Conservation (phyloP, 305 asterid species). For the Fraxinus platypoda region DNA sequence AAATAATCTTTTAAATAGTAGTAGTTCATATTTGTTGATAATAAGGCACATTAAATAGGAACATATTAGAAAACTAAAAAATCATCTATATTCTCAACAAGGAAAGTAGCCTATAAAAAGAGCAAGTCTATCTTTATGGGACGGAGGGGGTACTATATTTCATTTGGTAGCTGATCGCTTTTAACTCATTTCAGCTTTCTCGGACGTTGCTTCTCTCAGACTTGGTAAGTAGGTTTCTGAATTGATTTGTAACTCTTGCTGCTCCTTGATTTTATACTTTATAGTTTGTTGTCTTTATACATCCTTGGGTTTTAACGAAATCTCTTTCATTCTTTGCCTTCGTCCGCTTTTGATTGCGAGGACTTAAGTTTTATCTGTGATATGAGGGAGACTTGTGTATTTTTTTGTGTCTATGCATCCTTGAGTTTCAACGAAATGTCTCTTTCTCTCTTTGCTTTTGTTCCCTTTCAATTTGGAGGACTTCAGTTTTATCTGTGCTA, state of each 20-base stretch:
- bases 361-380: neutral
- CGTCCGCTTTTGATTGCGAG: neutral
- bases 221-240: slow-evolving; percentile 53
- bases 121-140: neutral
- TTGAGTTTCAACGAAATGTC: neutral
- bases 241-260: neutral
- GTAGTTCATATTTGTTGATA: neutral
- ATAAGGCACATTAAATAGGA: neutral
- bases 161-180: slow-evolving; percentile 20
- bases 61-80: neutral
- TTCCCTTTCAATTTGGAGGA: neutral
- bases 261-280: neutral
- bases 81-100: neutral
- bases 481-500: neutral
- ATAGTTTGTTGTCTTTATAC: slow-evolving; percentile 14
- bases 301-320: neutral
- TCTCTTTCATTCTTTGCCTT: neutral
- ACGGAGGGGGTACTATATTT: neutral
- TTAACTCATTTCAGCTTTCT: slow-evolving; percentile 65
- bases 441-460: neutral
- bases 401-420: slow-evolving; percentile 2
- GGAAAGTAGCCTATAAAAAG: neutral
- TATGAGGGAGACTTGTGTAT: neutral
- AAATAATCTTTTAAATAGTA: neutral
- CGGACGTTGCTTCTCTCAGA: slow-evolving; percentile 74